These are phyloP conservation scores for Diversispora eburnea DNA, from an alignment of 192 early-diverging fungal genomes.

Conservation along the genomic window DNA sequence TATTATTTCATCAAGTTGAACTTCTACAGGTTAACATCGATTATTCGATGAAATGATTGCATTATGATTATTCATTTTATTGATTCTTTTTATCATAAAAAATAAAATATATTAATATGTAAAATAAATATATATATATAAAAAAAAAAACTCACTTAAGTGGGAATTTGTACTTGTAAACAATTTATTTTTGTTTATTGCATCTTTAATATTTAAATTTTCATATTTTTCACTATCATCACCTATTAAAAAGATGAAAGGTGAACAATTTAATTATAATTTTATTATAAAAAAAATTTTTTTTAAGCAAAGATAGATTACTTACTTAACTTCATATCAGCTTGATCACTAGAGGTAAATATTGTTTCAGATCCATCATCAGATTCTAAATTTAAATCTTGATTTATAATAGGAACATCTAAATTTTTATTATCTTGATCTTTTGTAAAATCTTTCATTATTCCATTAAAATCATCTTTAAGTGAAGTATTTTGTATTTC, in stretches of 20 bases:
- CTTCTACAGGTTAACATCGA: background rate
- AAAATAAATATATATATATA: too few species aligned
- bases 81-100: background rate
- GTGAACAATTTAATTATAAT: too few species aligned
- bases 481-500: background rate
- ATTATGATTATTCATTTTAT: conserved; percentile 8
- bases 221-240: too few species aligned
- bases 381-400: background rate
- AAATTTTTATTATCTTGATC: background rate
- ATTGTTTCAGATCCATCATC: background rate
- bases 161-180: too few species aligned
- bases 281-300: too few species aligned
- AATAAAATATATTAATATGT: too few species aligned
- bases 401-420: background rate
- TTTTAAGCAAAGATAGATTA: too few species aligned
- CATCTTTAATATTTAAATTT: too few species aligned
- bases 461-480: background rate
- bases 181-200: too few species aligned
- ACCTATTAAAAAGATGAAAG: too few species aligned
- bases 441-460: background rate
- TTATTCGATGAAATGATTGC: background rate
- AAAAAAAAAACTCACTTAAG: too few species aligned
- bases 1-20: background rate
- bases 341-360: background rate
- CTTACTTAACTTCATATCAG: too few species aligned